Base-by-base conservation (phyloP, 345 rosid genomes). In the Bretschneidera sinensis region DNA sequence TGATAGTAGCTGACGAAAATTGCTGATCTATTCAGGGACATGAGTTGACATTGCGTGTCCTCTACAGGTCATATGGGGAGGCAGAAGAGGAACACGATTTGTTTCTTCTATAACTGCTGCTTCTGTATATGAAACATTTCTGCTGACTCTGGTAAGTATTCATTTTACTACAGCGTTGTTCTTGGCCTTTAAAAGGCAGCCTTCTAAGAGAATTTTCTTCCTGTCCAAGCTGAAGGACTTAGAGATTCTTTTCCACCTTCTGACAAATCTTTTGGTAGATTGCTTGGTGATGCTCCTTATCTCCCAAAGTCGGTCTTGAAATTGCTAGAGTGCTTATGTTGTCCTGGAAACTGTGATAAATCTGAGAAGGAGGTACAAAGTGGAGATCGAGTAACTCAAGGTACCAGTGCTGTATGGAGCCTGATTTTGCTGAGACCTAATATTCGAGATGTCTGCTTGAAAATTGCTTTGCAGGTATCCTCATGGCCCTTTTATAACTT, bases 381-480 rank as follows among this genome's bases (percentile, higher is more conserved):
- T 69, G 95, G 95, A 69, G 99, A 94, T 65, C 87, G 96, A 69
- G 95, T 94, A 55, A 94, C 90, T 76, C 99, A 94, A 77, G 99
- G 99, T 64, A 96, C 90, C 60, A 94, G 96, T 77, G 69, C 85
- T 55, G 85, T 90, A 57, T 94, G 99, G 99, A 88, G 78, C 73
- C 81, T 90, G 73, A 88, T 94, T 76, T 71, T 83, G 81, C 72
- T 52, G 74, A 84, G 99, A 77, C 97, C 99, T 66, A 87, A 92
- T 43, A 71, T 88, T 69, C 87, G 92, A 65, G 82, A 79, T 71
- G 83, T 68, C 70, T 90, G 97, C 87, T 76, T 94, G 79, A 86
- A 82, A 68, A 84, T 94, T 77, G 90, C 97, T 61, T 78, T 94
- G 85, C 92, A 90, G 99, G 99, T 94, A 68, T 65, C 53, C 50